Conservation (phyloP, 1,284 basidiomycete genomes). For the Ceratorhiza oryzae-sativae region DNA sequence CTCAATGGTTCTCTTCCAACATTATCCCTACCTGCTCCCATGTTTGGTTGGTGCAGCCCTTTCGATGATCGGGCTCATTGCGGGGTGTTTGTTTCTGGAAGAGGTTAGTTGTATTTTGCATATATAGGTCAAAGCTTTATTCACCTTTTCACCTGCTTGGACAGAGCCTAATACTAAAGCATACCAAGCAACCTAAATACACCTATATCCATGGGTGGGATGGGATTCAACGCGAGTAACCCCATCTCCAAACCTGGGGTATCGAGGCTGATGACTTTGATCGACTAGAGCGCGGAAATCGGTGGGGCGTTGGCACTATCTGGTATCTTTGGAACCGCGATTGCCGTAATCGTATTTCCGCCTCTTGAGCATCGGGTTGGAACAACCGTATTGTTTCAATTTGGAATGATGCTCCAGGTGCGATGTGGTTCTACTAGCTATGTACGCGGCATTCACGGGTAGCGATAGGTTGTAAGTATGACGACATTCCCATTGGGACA, state of each 20-base stretch:
- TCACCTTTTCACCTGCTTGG: too few relatives aligned
- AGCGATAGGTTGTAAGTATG: slow-evolving; percentile 12
- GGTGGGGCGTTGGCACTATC: slow-evolving; percentile 47
- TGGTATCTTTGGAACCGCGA: slow-evolving; percentile 46
- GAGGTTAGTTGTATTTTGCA: slow-evolving; percentile 45
- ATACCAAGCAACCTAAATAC: slow-evolving; percentile 28
- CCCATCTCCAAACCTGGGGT: too few relatives aligned
- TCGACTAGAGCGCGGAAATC: slow-evolving; percentile 43
- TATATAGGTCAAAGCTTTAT: too few relatives aligned
- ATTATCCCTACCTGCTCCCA: slow-evolving; percentile 51
- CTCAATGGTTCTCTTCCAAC: slow-evolving; percentile 43
- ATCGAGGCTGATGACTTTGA: not conserved
- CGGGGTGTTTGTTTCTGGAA: slow-evolving; percentile 49
- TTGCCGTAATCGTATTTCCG: slow-evolving; percentile 51
- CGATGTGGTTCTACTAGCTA: slow-evolving; percentile 12
- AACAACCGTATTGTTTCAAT: slow-evolving; percentile 48
- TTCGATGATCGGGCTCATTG: slow-evolving; percentile 47
- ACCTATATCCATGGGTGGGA: slow-evolving; percentile 38
- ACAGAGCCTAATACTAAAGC: not conserved
- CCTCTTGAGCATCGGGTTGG: slow-evolving; percentile 49
- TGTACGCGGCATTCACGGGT: not conserved
- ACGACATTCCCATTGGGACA: slow-evolving; percentile 17
- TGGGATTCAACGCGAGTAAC: slow-evolving; percentile 40
- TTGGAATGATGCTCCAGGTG: slow-evolving; percentile 48
- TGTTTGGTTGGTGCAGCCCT: slow-evolving; percentile 49